A percentile compares a stretch with the other conserved stretches of the same genome.
phyloP scores from a whole-genome alignment of 1,284 basidiomycete genomes.

The Abortiporus biennis region DNA sequence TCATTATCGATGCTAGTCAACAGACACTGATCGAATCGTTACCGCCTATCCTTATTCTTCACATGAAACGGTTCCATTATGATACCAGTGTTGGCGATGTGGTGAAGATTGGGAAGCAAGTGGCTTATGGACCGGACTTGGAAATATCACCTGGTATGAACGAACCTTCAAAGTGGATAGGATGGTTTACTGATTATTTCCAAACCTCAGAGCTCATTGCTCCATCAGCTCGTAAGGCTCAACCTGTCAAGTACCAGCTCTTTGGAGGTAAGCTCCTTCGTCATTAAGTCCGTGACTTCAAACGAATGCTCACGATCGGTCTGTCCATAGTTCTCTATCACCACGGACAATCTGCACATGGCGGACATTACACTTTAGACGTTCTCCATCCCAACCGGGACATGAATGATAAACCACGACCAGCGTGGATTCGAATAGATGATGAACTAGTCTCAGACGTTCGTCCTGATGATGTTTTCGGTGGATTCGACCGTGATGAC shows the following conservation, averaged over 20 bases:
- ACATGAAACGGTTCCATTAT: conserved; percentile 92
- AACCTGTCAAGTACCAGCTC: conserved; percentile 73
- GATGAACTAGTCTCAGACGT: conserved; percentile 86
- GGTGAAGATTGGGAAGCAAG: conserved; percentile 81
- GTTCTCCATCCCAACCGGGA: conserved; percentile 77
- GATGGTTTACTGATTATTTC: neutral
- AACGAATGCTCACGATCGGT: neutral
- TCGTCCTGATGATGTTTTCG: conserved; percentile 74
- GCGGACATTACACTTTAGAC: conserved; percentile 95
- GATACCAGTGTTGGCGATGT: conserved; percentile 76
- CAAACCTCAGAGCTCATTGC: conserved; percentile 52
- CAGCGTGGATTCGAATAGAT: conserved; percentile 90
- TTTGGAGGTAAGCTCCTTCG: conserved; percentile 71
- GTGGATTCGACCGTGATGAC: conserved; percentile 52
- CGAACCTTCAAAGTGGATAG: neutral
- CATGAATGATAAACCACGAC: conserved; percentile 34
- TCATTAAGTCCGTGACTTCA: conserved; percentile 1
- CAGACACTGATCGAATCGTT: conserved; percentile 86
- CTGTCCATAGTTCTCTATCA: conserved; percentile 62
- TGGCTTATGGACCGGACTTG: conserved; percentile 76
- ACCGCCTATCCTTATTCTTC: conserved; percentile 84
- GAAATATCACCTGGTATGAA: conserved; percentile 64
- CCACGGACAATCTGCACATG: conserved; percentile 87
- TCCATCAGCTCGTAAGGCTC: too few relatives aligned
- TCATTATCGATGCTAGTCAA: conserved; percentile 78